Evolutionary conservation across 129 eudicot species (phyloP).

Genomic region (Tagetes erecta): DNA sequence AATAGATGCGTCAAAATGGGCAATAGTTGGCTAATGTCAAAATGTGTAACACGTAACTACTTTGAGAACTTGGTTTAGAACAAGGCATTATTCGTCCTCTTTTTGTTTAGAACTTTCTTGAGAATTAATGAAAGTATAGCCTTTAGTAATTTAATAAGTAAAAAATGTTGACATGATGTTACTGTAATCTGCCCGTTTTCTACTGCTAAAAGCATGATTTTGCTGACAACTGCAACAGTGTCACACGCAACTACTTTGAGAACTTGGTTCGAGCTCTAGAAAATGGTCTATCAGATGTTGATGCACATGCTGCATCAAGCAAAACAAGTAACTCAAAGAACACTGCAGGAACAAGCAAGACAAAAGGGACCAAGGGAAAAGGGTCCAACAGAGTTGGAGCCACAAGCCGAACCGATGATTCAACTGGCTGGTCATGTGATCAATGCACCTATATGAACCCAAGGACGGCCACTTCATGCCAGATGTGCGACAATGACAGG

Average conservation of each 20-base stretch:
- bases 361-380: slow-evolving; percentile 50
- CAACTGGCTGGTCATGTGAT: slow-evolving; percentile 54
- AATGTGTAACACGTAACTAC: too few relatives aligned
- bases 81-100: neutral
- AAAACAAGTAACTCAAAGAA: slow-evolving; percentile 39
- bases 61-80: neutral
- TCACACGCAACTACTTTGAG: slow-evolving; percentile 71
- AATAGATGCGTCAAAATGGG: slow-evolving; percentile 13
- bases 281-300: slow-evolving; percentile 61
- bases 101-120: neutral
- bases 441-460: slow-evolving; percentile 52
- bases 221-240: slow-evolving; percentile 39
- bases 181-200: neutral
- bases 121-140: neutral
- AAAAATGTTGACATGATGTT: neutral
- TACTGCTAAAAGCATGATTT: neutral
- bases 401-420: slow-evolving; percentile 42
- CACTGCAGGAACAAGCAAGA: slow-evolving; percentile 56
- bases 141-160: neutral
- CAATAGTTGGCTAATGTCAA: neutral
- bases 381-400: slow-evolving; percentile 38
- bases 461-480: slow-evolving; percentile 33
- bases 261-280: slow-evolving; percentile 73
- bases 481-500: slow-evolving; percentile 41
- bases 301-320: slow-evolving; percentile 46